phyloP scores from a whole-genome alignment of 1,139 yeast species.

The Yarrowia galli region DNA sequence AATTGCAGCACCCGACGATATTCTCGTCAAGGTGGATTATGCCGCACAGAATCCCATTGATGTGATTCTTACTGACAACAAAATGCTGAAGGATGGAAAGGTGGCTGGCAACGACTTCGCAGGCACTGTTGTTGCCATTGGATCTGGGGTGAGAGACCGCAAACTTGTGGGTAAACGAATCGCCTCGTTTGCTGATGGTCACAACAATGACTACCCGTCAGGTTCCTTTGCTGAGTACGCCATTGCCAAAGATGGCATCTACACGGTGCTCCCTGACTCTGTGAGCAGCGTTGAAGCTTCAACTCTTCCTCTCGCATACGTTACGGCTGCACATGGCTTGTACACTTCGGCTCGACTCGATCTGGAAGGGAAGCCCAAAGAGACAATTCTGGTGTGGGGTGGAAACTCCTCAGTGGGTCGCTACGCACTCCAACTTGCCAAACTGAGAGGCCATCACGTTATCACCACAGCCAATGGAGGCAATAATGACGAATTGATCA shows the following conservation, averaged over 20 bases:
- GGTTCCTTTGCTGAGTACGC: conserved; percentile 28
- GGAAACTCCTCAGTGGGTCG: conserved; percentile 65
- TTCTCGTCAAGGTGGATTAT: conserved; percentile 27
- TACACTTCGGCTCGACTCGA: conserved; percentile 5
- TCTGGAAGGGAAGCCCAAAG: conserved; percentile 38
- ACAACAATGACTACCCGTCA: conserved; percentile 9
- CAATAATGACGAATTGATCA: conserved; percentile 7
- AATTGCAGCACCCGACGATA: conserved; percentile 4
- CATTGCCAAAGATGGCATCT: conserved; percentile 29
- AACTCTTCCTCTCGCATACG: conserved; percentile 11
- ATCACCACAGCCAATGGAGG: conserved; percentile 57
- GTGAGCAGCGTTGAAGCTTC: conserved; percentile 1
- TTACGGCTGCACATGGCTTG: conserved; percentile 20
- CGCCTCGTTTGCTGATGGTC: conserved; percentile 25
- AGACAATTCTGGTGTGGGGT: conserved; percentile 60
- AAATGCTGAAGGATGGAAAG: conserved; percentile 13
- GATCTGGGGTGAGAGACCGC: conserved; percentile 1
- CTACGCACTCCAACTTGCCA: conserved; percentile 59
- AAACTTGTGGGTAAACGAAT: conserved; percentile 22
- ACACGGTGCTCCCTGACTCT: conserved; percentile 4
- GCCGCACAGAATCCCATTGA: conserved; percentile 35
- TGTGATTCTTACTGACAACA: conserved; percentile 13
- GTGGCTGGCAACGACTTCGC: conserved; percentile 20
- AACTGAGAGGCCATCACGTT: conserved; percentile 54
- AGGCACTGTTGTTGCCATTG: conserved; percentile 18